Percentiles rank a stretch among this genome's conserved stretches.
Evolutionary conservation across 202 grass and related monocot genomes (phyloP).

Genomic region (Dendrocalamus latiflorus): DNA sequence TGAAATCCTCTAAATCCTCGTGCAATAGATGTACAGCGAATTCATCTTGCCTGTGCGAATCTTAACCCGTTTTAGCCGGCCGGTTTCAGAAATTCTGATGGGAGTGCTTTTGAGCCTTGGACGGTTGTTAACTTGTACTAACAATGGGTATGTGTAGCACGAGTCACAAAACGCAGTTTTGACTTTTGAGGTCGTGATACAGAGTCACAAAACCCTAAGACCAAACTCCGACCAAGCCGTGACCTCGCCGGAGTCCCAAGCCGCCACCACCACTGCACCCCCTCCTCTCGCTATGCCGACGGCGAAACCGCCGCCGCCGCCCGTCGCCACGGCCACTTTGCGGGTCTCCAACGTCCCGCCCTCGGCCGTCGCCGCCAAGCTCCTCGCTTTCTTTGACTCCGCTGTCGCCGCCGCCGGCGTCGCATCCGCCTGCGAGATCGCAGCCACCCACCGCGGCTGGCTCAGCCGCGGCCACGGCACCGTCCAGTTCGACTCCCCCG

Average conservation of each 20-base stretch:
- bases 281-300: background rate
- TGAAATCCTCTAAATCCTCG: too few relatives aligned
- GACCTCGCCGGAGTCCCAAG: conserved; percentile 15
- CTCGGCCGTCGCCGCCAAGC: conserved; percentile 57
- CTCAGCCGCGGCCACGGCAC: conserved; percentile 51
- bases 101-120: too few relatives aligned
- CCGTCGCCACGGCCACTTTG: conserved; percentile 41
- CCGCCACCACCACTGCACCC: background rate
- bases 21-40: too few relatives aligned
- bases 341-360: conserved; percentile 57
- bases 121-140: too few relatives aligned
- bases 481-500: conserved; percentile 63
- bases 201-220: background rate
- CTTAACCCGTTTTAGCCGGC: too few relatives aligned
- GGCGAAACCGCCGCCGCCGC: background rate
- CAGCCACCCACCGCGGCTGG: conserved; percentile 57
- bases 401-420: conserved; percentile 42
- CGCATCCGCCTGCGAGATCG: conserved; percentile 69
- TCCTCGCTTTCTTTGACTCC: conserved; percentile 64
- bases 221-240: background rate
- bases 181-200: background rate
- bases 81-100: too few relatives aligned
- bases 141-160: too few relatives aligned
- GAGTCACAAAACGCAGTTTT: background rate
- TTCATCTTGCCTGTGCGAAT: too few relatives aligned